Evolutionary conservation across 768 basidiomycete genomes (phyloP).

Genomic region (Boletus reticulatus): DNA sequence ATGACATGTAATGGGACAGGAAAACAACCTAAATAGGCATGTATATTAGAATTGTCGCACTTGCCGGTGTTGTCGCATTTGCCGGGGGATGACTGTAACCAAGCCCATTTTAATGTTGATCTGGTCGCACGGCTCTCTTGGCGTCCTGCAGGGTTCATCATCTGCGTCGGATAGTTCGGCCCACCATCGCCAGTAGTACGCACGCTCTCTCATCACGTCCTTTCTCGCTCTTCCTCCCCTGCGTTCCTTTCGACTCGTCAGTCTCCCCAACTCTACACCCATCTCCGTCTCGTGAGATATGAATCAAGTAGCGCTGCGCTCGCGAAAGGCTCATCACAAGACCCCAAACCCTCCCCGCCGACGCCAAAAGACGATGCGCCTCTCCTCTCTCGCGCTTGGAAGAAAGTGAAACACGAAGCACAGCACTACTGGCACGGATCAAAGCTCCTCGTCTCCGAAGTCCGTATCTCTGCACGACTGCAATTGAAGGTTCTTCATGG

Average conservation of each 20-base stretch:
- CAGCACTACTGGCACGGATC: conserved; percentile 97
- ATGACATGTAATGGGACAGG: no score
- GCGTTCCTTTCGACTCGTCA: conserved; percentile 29
- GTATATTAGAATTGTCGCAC: no score
- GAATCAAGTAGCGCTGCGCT: conserved; percentile 11
- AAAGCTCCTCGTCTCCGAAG: conserved; percentile 91
- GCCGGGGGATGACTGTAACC: no score
- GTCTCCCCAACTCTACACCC: conserved; percentile 17
- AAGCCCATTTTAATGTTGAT: no score
- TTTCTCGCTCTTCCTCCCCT: conserved; percentile 18
- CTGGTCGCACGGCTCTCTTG: no score
- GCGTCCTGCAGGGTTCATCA: no score
- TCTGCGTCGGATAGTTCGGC: no score
- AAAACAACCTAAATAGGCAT: no score
- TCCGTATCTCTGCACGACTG: conserved; percentile 82
- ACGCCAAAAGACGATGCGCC: conserved; percentile 45
- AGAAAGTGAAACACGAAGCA: conserved; percentile 92
- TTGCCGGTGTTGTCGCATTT: no score
- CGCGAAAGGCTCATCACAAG: conserved; percentile 28
- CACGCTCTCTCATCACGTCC: conserved; percentile 6
- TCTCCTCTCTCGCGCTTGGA: conserved; percentile 72
- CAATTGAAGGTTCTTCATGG: conserved; percentile 94
- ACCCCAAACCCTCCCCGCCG: conserved; percentile 50
- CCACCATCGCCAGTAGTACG: no score
- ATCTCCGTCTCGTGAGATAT: conserved; percentile 1